A percentile compares a stretch with the other conserved stretches of the same genome.
Evolutionary conservation across 306 rosid species (phyloP).

Genomic region (Malus sylvestris): DNA sequence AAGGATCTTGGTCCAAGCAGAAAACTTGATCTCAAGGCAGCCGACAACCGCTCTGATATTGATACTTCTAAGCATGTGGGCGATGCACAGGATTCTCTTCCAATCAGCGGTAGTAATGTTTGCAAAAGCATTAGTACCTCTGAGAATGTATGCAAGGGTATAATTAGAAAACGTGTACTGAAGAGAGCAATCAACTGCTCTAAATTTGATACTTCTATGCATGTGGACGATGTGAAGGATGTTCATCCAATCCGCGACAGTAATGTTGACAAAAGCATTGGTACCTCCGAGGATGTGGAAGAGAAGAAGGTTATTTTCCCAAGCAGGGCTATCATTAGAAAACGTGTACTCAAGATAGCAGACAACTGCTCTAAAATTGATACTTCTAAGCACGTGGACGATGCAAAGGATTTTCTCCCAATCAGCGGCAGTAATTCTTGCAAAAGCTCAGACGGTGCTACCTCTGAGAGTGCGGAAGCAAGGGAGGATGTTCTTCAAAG

Average conservation of each 20-base stretch:
- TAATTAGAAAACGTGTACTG: not conserved
- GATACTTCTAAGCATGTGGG: not conserved
- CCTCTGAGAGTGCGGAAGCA: not conserved
- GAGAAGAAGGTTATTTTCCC: not conserved
- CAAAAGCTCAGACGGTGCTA: not conserved
- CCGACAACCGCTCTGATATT: not conserved
- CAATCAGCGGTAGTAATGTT: not conserved
- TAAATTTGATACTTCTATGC: not conserved
- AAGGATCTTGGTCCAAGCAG: not conserved
- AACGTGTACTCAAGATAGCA: not conserved
- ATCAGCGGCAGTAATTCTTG: not conserved
- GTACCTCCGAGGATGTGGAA: not conserved
- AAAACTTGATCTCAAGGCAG: not conserved
- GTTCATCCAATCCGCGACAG: not conserved
- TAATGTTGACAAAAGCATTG: not conserved
- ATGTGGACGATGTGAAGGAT: not conserved
- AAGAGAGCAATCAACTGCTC: not conserved
- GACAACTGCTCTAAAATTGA: not conserved
- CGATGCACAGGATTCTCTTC: not conserved
- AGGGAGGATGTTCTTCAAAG: not conserved
- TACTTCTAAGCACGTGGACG: not conserved
- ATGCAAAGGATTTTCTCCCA: not conserved
- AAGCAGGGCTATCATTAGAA: not conserved
- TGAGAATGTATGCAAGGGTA: not conserved
- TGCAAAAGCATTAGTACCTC: not conserved